A percentile compares a stretch with the other conserved stretches of the same genome.
Evolutionary conservation across 1,284 basidiomycete species (phyloP).

Genomic region (Ganoderma boninense): DNA sequence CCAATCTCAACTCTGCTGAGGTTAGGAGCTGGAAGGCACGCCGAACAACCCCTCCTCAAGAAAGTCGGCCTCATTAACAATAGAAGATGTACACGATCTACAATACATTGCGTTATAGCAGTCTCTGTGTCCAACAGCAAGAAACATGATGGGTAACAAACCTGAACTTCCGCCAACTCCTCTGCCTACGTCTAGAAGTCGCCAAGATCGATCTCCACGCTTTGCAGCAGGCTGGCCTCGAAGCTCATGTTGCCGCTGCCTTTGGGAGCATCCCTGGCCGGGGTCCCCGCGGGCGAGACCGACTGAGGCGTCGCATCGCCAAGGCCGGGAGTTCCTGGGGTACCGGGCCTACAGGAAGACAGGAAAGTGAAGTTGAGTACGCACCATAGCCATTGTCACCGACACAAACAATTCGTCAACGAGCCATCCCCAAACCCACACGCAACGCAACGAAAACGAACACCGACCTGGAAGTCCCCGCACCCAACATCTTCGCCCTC

Average conservation of each 20-base stretch:
- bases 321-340: conserved; percentile 50
- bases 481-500: conserved; percentile 58
- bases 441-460: not conserved
- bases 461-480: conserved; percentile 38
- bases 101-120: not conserved
- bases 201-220: conserved; percentile 79
- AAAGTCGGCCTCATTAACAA: not conserved
- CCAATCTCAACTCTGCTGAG: not conserved
- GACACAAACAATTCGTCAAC: conserved; percentile 17
- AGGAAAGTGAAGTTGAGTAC: not conserved
- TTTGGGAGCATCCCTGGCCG: conserved; percentile 13
- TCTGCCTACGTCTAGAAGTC: conserved; percentile 61
- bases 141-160: not conserved
- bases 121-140: conserved; percentile 2
- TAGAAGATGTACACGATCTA: conserved; percentile 3
- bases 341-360: conserved; percentile 15
- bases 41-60: not conserved
- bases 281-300: conserved; percentile 49
- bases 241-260: conserved; percentile 52
- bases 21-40: not conserved
- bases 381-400: not conserved
- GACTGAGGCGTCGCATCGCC: conserved; percentile 45
- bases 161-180: not conserved
- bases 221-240: conserved; percentile 66
- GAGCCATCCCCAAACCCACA: conserved; percentile 39